Conservation (phyloP, 257 asterid species). For the Ilex asprella region DNA sequence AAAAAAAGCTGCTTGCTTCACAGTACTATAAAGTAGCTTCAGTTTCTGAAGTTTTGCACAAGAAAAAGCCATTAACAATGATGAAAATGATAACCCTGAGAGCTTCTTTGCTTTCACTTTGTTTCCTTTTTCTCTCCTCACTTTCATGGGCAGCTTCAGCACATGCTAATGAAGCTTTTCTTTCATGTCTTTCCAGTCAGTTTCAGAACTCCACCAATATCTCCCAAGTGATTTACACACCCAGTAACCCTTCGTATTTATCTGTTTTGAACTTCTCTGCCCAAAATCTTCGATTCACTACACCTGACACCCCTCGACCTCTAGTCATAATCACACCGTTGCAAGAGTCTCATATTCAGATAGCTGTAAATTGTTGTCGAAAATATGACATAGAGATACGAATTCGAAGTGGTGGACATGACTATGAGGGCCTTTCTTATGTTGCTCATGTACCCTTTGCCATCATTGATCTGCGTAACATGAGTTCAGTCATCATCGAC, state of each 20-base stretch:
- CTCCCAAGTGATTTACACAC: background rate
- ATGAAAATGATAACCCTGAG: background rate
- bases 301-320: background rate
- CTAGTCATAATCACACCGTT: background rate
- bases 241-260: background rate
- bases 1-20: no score
- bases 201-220: background rate
- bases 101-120: background rate
- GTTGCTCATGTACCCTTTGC: background rate
- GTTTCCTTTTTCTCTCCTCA: background rate
- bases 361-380: background rate
- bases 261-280: background rate
- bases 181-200: background rate
- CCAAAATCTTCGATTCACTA: background rate
- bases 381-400: background rate
- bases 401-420: background rate
- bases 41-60: no score
- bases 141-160: background rate
- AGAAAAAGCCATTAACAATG: background rate
- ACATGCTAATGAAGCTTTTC: background rate
- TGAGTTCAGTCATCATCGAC: background rate
- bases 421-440: background rate
- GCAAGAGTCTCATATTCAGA: background rate
- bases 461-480: background rate
- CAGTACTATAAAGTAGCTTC: no score